Base-by-base conservation (phyloP, 176 grass and related monocot species). In the Phoenix dactylifera region DNA sequence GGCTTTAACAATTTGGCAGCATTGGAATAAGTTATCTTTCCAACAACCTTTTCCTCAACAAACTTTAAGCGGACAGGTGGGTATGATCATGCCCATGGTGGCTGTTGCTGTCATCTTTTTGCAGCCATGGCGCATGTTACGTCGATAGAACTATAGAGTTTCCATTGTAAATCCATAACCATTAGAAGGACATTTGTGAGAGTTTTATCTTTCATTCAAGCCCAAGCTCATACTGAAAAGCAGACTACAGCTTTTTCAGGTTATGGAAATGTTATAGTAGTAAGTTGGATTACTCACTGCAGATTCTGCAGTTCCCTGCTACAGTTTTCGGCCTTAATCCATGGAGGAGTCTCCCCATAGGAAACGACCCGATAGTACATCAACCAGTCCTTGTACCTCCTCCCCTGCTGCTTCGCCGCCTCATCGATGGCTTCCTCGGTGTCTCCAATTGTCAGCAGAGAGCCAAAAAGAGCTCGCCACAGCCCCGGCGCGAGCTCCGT, bases 341-440 rank as follows among this genome's bases (percentile, higher is more conserved):
- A 79, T 50, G 71, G 62, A 15, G 73, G 70, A 50, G 71, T 74
- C 17, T 81, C 72, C 4, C 79, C 79, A 7, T 76, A 82, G 7
- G 79, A 82, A 19, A 97, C 81, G 6, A 97, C 92, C 82, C 80
- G 80, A 64, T 91, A 97, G 69, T 97, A 97, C 78, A 97, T 97
- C 59, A 97, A 72, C 87, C 92, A 97, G 74, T 86, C 79, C 73
- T 91, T 97, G 75, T 88, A 97, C 26, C 84, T 52, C 73, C 78
- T 67, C 25, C 76, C 92, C 15, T 78, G 78, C 53, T 80, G 60
- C 22, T 71, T 80, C 7, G 70, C 87, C 22, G 68, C 84, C 39
- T 77, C 80, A 14, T 88, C 80, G 59, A 69, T 54, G 24, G 66
- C 51, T 18, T 70, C 70, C 25, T 59, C 80, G 28, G 64, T 63